Base-by-base conservation (phyloP, 192 early-diverging fungal genomes). In the Podila minutissima region DNA sequence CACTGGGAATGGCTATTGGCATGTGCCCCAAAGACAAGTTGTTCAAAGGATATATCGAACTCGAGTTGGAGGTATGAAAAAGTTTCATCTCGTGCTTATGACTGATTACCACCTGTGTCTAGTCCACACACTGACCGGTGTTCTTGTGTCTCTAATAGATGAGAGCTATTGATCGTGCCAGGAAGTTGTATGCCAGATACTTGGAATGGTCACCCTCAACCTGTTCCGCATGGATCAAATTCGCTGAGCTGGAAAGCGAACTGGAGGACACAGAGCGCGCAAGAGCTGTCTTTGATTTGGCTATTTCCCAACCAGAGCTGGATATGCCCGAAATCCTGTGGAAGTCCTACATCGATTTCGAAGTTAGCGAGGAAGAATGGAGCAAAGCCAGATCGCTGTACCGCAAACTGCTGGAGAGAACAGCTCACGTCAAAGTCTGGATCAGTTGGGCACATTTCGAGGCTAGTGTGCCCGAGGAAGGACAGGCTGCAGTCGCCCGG, bases 291-390 rank as follows among this genome's bases (percentile, higher is more conserved):
- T 97, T 97, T 84, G 94, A 97, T 59, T 85, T 99, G 67, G 97
- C 96, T 4, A 88, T 99, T 37, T 85, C 88, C 51, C 98, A 99
- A 83, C 92, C 92, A 0, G 89, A 87, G 19, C 77, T 99, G 69
- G 97, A 99, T 69, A 98, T 99, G 97, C 98, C 98, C 37, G 98
- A 99, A 74, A 90, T 99, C 19, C 81, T 99, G 57, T 99, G 98
- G 98, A 99, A 98, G 83, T 92, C 95, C 0, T 99, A 94, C 77
- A 97, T 99, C 76, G 93, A 99, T 74, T 97, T 98, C 86, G 96
- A 98, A 73, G 90, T 91, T 38, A 88, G 89, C 17, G 92, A 96
- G 71, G 90, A 86, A 64, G 95, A 98, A 85, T 96, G 90, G 82
- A 86, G 83, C 1, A 86, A 88, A n/a, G 95, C 94, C 0, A 84